phyloP scores from a whole-genome alignment of 129 eudicot species.

The Logfia minima region DNA sequence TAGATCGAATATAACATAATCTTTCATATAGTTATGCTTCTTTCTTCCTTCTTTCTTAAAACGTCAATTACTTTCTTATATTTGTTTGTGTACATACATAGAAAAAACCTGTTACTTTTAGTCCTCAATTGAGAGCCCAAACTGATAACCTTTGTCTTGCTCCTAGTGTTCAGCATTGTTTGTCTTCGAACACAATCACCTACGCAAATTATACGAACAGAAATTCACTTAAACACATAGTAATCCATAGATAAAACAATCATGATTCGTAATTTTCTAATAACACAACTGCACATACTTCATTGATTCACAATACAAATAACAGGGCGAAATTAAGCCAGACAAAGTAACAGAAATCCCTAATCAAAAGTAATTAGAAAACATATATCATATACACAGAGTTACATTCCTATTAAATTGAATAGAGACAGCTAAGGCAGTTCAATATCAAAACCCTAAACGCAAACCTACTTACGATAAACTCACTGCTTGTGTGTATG shows the following conservation, averaged over 20 bases:
- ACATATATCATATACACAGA: background rate
- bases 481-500: background rate
- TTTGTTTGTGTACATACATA: background rate
- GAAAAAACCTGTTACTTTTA: conserved; percentile 5
- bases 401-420: background rate
- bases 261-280: background rate
- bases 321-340: conserved; percentile 4
- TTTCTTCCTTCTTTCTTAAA: background rate
- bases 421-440: background rate
- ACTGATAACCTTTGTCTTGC: conserved; percentile 4
- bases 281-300: background rate
- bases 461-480: background rate
- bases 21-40: background rate
- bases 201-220: conserved; percentile 11
- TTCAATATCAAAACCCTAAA: conserved; percentile 5
- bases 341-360: background rate
- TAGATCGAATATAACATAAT: background rate
- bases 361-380: background rate
- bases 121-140: background rate
- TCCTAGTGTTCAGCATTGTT: conserved; percentile 23
- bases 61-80: background rate
- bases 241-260: background rate
- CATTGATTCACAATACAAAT: background rate
- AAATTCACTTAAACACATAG: conserved; percentile 1
- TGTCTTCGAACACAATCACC: conserved; percentile 29